These are phyloP conservation scores for Ananas comosus DNA, from an alignment of 176 grass and related monocot genomes.

Conservation along the genomic window DNA sequence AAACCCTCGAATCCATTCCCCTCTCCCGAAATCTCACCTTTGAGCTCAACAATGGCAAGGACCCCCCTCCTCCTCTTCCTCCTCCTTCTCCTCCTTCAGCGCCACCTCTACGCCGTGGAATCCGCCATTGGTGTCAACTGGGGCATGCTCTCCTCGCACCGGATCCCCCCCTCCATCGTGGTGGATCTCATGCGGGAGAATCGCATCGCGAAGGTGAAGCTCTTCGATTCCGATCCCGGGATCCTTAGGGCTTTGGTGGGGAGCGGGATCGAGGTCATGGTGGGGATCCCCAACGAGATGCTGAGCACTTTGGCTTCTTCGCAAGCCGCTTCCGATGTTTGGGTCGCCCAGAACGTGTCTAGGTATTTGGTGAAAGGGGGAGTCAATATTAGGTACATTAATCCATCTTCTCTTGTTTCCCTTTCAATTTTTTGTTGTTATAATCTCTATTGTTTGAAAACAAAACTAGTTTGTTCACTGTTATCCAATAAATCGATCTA, in stretches of 20 bases:
- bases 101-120: constrained; percentile 23
- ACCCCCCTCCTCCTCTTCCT: constrained; percentile 2
- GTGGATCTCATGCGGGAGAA: constrained; percentile 69
- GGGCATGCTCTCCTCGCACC: constrained; percentile 66
- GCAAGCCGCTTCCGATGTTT: constrained; percentile 38
- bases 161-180: constrained; percentile 43
- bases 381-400: constrained; percentile 59
- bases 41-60: constrained; percentile 14
- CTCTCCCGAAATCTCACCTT: background rate
- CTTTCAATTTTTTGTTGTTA: background rate
- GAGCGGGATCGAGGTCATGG: constrained; percentile 74
- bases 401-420: constrained; percentile 2
- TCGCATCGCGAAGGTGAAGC: constrained; percentile 67
- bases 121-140: constrained; percentile 82
- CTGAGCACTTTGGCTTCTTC: constrained; percentile 45
- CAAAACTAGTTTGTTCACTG: too few species aligned
- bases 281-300: constrained; percentile 58
- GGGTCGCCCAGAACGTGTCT: constrained; percentile 64
- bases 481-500: too few species aligned
- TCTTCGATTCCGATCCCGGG: constrained; percentile 53
- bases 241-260: constrained; percentile 53
- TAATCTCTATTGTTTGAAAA: background rate
- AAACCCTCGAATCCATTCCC: background rate
- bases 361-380: constrained; percentile 60
- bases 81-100: constrained; percentile 15